These are phyloP conservation scores for Aspergillus hancockii DNA, from an alignment of 495 filamentous ascomycete species.

Conservation along the genomic window DNA sequence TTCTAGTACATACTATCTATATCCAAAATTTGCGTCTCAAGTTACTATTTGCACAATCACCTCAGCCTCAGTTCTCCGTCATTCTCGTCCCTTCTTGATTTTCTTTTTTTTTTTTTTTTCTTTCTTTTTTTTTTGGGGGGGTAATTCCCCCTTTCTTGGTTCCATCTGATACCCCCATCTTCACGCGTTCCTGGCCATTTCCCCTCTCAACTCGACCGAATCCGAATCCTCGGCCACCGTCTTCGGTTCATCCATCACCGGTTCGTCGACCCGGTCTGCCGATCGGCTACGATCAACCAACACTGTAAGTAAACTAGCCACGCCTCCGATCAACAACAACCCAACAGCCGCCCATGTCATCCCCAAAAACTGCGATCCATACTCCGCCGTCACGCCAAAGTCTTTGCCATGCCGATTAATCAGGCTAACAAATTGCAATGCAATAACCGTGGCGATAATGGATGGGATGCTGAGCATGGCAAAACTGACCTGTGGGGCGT, in stretches of 20 bases:
- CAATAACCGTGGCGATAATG: slow-evolving; percentile 61
- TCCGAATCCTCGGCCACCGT: slow-evolving; percentile 5
- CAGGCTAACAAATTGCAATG: slow-evolving; percentile 56
- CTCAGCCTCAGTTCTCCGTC: not conserved
- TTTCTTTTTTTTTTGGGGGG: not conserved
- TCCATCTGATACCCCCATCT: not conserved
- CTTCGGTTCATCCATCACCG: slow-evolving; percentile 2
- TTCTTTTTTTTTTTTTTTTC: not conserved
- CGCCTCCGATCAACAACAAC: slow-evolving; percentile 46
- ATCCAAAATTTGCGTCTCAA: not conserved
- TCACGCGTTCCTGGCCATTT: too few relatives aligned
- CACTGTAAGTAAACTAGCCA: slow-evolving; percentile 29
- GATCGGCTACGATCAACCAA: slow-evolving; percentile 24
- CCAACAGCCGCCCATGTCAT: slow-evolving; percentile 62
- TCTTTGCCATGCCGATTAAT: slow-evolving; percentile 59
- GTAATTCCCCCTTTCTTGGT: not conserved
- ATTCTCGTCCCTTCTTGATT: not conserved
- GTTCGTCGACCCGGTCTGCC: slow-evolving; percentile 1
- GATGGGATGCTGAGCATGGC: slow-evolving; percentile 59
- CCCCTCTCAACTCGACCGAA: not conserved
- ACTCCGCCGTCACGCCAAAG: slow-evolving; percentile 52
- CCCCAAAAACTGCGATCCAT: slow-evolving; percentile 56
- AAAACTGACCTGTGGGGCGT: slow-evolving; percentile 40
- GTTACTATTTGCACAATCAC: not conserved
- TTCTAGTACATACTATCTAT: too few relatives aligned